phyloP scores from a whole-genome alignment of 345 rosid species.

The Populus ilicifolia region DNA sequence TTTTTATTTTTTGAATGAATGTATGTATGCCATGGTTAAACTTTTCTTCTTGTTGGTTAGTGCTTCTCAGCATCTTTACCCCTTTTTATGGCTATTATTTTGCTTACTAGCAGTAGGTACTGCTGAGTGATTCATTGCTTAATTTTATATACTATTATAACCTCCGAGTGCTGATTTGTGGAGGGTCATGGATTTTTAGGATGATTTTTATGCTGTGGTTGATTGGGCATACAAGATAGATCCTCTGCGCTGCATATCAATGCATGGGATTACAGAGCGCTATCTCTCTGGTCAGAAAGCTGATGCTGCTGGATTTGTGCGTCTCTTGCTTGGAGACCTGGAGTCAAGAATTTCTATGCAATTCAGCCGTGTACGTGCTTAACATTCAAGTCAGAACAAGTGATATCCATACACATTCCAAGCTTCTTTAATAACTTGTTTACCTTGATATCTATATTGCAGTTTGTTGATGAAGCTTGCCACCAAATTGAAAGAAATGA shows the following conservation, averaged over 20 bases:
- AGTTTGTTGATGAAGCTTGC: constrained; percentile 99
- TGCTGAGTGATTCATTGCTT: background rate
- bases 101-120: background rate
- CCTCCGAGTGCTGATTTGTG: constrained; percentile 9
- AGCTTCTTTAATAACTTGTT: constrained; percentile 17
- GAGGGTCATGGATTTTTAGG: constrained; percentile 45
- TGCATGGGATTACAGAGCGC: constrained; percentile 97
- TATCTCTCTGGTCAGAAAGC: constrained; percentile 99
- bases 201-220: constrained; percentile 96
- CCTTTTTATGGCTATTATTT: background rate
- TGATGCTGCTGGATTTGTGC: constrained; percentile 99
- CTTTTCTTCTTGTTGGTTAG: background rate
- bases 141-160: background rate
- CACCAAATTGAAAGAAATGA: constrained; percentile 94
- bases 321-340: constrained; percentile 89
- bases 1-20: background rate
- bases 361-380: constrained; percentile 68
- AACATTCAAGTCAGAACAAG: constrained; percentile 8
- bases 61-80: background rate
- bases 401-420: background rate
- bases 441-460: constrained; percentile 26
- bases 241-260: constrained; percentile 95
- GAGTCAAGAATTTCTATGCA: constrained; percentile 92
- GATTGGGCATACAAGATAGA: constrained; percentile 99
- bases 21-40: background rate